Evolutionary conservation across 1,139 yeast species (phyloP).

Genomic region (Sugiyamaella xylanicola): DNA sequence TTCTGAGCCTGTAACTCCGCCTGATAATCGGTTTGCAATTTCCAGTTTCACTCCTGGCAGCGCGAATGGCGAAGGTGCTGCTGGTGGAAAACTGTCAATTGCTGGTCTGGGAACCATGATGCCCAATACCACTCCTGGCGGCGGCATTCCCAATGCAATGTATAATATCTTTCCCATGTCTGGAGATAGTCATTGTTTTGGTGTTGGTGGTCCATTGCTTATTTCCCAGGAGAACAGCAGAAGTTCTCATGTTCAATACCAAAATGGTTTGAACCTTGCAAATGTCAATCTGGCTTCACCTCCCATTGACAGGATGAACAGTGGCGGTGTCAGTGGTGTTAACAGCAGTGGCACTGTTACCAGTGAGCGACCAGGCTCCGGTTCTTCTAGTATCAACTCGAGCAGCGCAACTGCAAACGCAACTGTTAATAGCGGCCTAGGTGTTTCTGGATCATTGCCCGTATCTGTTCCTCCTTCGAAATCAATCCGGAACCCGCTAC

Average conservation of each 20-base stretch:
- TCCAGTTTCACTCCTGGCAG: constrained; percentile 10
- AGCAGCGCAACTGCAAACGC: no score
- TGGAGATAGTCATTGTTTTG: constrained; percentile 10
- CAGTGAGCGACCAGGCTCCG: no score
- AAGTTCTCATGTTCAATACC: constrained; percentile 5
- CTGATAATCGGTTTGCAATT: constrained; percentile 18
- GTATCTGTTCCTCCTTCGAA: background rate
- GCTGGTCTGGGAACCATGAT: background rate
- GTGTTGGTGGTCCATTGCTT: constrained; percentile 13
- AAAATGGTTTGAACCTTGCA: constrained; percentile 13
- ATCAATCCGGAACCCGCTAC: constrained; percentile 1
- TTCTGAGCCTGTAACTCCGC: constrained; percentile 27
- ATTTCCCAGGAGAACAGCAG: constrained; percentile 4
- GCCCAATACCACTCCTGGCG: background rate
- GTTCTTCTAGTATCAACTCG: no score
- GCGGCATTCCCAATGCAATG: constrained; percentile 1
- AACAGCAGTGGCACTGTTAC: no score
- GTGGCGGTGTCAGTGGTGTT: background rate
- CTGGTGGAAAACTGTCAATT: constrained; percentile 2
- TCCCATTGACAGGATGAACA: constrained; percentile 5
- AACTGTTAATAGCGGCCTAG: no score
- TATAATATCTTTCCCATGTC: constrained; percentile 10
- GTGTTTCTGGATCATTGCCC: constrained; percentile 11
- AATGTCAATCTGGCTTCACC: constrained; percentile 15
- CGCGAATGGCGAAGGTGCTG: background rate